Conservation (phyloP, 345 rosid species). For the Euphorbia tirucalli region DNA sequence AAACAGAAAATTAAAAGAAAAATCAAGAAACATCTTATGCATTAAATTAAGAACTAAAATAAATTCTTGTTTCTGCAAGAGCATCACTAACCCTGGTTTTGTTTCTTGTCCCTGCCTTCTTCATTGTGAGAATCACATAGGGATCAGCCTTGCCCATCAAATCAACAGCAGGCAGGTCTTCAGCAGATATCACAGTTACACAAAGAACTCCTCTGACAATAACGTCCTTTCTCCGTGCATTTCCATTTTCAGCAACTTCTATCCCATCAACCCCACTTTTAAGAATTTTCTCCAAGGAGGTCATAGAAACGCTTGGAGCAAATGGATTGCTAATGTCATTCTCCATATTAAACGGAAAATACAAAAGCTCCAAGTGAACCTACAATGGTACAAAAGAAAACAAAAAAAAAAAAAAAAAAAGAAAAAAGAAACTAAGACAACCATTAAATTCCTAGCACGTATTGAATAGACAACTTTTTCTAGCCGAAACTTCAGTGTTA, state of each 20-base stretch:
- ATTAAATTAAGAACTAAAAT: not conserved
- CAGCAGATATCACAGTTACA: conserved; percentile 89
- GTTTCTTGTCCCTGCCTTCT: conserved; percentile 70
- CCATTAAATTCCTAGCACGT: not conserved
- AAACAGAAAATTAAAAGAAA: not conserved
- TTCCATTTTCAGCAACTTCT: conserved; percentile 49
- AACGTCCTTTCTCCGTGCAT: conserved; percentile 67
- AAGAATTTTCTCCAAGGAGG: conserved; percentile 85
- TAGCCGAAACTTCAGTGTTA: not conserved
- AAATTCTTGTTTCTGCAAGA: not conserved
- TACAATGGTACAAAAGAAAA: conserved; percentile 26
- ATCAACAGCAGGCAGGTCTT: conserved; percentile 77
- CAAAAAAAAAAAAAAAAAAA: no score
- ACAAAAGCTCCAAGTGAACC: conserved; percentile 97
- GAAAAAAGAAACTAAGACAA: no score
- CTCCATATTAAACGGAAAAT: conserved; percentile 72
- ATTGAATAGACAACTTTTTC: not conserved
- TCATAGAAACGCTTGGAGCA: conserved; percentile 52
- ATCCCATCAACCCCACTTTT: conserved; percentile 56
- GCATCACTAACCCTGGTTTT: conserved; percentile 58
- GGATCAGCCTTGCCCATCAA: conserved; percentile 98
- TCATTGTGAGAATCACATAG: conserved; percentile 76
- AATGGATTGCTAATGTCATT: conserved; percentile 74
- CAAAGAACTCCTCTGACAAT: conserved; percentile 92
- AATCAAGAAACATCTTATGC: not conserved